phyloP scores from a whole-genome alignment of 2,329 filamentous ascomycete species.

The Cryphonectria parasitica region DNA sequence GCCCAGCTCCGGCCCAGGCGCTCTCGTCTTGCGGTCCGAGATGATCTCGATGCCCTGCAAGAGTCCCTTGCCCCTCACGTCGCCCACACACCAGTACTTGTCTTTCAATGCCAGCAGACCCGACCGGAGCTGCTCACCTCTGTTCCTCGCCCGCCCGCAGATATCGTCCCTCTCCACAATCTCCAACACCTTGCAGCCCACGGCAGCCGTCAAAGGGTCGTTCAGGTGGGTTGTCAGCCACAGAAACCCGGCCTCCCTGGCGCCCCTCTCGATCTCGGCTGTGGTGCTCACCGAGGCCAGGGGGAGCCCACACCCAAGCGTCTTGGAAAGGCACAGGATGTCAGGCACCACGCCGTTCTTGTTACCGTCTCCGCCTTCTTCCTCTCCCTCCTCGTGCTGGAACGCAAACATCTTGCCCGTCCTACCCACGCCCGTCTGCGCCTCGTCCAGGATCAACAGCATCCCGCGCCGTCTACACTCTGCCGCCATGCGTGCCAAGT shows the following conservation, averaged over 20 bases:
- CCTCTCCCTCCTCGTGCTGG: constrained; percentile 48
- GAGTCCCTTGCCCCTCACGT: constrained; percentile 55
- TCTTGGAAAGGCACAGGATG: constrained; percentile 58
- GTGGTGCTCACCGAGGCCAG: constrained; percentile 55
- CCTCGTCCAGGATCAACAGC: constrained; percentile 63
- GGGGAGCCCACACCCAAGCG: constrained; percentile 56
- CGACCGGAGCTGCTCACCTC: constrained; percentile 47
- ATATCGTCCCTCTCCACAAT: constrained; percentile 55
- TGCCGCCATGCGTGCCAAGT: constrained; percentile 54
- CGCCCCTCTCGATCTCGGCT: constrained; percentile 49
- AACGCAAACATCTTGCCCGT: constrained; percentile 64
- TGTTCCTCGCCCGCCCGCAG: constrained; percentile 43
- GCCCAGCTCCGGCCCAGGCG: constrained; percentile 47
- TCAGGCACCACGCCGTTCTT: constrained; percentile 44
- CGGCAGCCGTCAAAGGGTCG: constrained; percentile 56
- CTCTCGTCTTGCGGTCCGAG: constrained; percentile 46
- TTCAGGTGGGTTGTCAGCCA: constrained; percentile 60
- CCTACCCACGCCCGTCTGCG: constrained; percentile 61
- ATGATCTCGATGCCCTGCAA: constrained; percentile 57
- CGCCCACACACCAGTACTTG: constrained; percentile 57
- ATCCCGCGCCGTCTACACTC: constrained; percentile 59
- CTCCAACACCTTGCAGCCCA: constrained; percentile 59
- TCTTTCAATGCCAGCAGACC: constrained; percentile 49
- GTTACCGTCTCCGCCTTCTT: constrained; percentile 9
- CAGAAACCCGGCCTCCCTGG: constrained; percentile 49